A percentile compares a stretch with the other conserved stretches of the same genome.
Conservation (phyloP, 345 rosid species). For the Eucalyptus paniculata region DNA sequence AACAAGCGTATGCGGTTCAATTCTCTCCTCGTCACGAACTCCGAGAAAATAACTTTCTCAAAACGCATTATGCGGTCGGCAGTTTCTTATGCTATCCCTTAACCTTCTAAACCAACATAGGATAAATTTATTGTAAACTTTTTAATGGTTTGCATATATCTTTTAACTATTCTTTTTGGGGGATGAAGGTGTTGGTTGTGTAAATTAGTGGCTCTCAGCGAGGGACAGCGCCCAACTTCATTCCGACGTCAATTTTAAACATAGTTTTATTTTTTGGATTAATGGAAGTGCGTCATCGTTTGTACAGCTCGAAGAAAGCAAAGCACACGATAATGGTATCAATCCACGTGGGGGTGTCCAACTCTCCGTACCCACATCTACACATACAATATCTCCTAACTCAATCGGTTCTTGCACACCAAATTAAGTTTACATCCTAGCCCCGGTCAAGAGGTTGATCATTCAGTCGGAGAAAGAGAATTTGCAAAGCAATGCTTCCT, state of each 20-base stretch:
- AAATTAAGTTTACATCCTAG: too few relatives aligned
- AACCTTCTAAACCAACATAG: background rate
- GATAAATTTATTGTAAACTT: background rate
- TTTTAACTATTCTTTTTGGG: background rate
- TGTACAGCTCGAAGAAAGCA: background rate
- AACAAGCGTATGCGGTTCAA: background rate
- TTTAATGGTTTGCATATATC: rapidly evolving
- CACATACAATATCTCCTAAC: background rate
- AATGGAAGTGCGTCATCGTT: background rate
- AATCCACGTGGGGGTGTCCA: background rate
- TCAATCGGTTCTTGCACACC: background rate
- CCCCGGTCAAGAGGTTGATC: background rate
- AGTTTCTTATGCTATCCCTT: background rate
- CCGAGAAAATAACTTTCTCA: background rate
- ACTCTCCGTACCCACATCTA: background rate
- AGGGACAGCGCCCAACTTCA: background rate
- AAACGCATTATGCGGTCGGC: background rate
- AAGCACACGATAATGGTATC: background rate
- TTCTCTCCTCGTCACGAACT: background rate
- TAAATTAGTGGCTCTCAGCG: background rate
- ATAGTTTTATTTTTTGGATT: background rate
- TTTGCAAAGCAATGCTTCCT: background rate
- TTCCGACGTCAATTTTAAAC: background rate
- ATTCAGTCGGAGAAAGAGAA: background rate
- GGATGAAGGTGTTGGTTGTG: background rate